These are phyloP conservation scores for Pythium dissimile DNA, from an alignment of 352 stramenopile genomes.

Conservation along the genomic window DNA sequence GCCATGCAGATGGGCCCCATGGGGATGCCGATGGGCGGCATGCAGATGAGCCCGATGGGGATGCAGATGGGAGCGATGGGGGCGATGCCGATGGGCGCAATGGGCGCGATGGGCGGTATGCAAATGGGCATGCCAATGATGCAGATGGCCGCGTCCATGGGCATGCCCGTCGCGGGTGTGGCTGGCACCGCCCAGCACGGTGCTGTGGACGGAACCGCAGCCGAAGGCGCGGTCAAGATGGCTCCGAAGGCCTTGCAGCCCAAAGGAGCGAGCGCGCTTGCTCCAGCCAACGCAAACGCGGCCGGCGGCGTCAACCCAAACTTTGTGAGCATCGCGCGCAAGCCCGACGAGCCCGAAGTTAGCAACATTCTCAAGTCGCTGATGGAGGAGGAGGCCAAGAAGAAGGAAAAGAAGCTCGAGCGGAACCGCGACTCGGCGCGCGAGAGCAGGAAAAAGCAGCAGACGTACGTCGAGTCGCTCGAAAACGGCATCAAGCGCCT, in stretches of 20 bases:
- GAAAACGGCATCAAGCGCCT: slow-evolving; percentile 86
- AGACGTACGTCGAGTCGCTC: slow-evolving; percentile 84
- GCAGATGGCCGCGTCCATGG: slow-evolving; percentile 28
- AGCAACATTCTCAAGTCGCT: slow-evolving; percentile 86
- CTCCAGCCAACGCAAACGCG: slow-evolving; percentile 1
- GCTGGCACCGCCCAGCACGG: neutral
- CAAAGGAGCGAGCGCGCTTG: slow-evolving; percentile 31
- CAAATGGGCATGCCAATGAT: slow-evolving; percentile 26
- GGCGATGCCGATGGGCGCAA: slow-evolving; percentile 20
- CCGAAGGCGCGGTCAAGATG: slow-evolving; percentile 28
- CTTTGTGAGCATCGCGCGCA: slow-evolving; percentile 79
- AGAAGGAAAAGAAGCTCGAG: slow-evolving; percentile 88
- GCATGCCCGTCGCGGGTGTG: slow-evolving; percentile 27
- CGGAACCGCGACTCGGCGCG: slow-evolving; percentile 84
- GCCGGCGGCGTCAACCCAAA: slow-evolving; percentile 10
- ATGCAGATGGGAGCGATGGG: slow-evolving; percentile 45
- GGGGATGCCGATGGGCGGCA: slow-evolving; percentile 27
- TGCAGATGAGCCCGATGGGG: slow-evolving; percentile 33
- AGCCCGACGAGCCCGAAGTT: slow-evolving; percentile 75
- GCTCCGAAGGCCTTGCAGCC: slow-evolving; percentile 35
- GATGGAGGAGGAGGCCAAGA: slow-evolving; percentile 86
- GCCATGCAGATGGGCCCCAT: slow-evolving; percentile 56
- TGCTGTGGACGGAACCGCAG: slow-evolving; percentile 14
- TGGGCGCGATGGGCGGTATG: slow-evolving; percentile 18
- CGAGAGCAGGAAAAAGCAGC: slow-evolving; percentile 83